A percentile compares a stretch with the other conserved stretches of the same genome.
Conservation (phyloP, 345 rosid genomes). For the Cochlearia excelsa region DNA sequence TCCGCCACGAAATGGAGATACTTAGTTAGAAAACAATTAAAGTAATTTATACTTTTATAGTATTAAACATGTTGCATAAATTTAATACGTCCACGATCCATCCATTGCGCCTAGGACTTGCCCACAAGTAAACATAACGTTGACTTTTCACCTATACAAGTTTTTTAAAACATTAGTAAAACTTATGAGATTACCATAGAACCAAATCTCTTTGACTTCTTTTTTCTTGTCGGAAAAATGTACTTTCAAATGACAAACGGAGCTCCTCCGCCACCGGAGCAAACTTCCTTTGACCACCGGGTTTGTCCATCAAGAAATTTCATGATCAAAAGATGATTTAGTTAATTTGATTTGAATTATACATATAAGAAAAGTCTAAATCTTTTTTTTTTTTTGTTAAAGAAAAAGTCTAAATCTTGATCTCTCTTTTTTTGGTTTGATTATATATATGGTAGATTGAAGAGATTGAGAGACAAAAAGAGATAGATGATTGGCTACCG, state of each 20-base stretch:
- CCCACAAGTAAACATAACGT: conserved; percentile 25
- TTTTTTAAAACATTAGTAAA: not conserved
- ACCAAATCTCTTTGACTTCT: conserved; percentile 1
- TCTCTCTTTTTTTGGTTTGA: not conserved
- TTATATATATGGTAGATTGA: conserved; percentile 2
- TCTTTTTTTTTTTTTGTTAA: not conserved
- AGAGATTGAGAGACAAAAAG: conserved; percentile 47
- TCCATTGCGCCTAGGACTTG: conserved; percentile 21
- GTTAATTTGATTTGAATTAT: not conserved
- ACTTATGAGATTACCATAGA: conserved; percentile 7
- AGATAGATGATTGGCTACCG: conserved; percentile 72
- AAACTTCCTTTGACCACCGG: conserved; percentile 32
- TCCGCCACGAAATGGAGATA: too few relatives aligned
- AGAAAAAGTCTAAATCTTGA: not conserved
- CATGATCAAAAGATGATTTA: not conserved
- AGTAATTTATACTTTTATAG: not conserved
- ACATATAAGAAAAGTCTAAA: not conserved
- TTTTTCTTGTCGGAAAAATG: conserved; percentile 24
- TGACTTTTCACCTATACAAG: conserved; percentile 11
- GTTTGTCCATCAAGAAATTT: conserved; percentile 13
- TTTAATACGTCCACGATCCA: conserved; percentile 29
- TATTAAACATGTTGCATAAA: not conserved
- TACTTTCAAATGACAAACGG: conserved; percentile 33
- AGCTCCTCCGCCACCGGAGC: conserved; percentile 32
- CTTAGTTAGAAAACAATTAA: conserved; percentile 15